Evolutionary conservation across 2,329 filamentous ascomycete species (phyloP), one percentile per base, ranked within the genome.

Genomic region (Allantophomopsis cytisporea): DNA sequence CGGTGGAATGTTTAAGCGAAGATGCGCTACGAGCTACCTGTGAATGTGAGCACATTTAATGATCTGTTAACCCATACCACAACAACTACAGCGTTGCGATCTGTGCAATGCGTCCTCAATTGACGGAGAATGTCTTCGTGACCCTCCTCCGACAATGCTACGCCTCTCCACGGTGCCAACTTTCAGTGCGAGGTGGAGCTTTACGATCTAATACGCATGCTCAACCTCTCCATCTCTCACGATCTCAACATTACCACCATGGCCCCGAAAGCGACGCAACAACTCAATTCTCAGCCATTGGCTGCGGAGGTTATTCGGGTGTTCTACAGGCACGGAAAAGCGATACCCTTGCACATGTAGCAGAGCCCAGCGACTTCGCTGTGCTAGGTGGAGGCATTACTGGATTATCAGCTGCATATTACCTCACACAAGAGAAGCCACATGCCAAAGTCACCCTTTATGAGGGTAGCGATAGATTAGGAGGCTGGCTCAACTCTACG

Each of bases 351-450:
- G 32, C 28, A 17, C 11, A 36, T 36, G 21, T 20, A 38, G 20
- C n/a, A 28, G 23, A 28, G 23, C 23, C 23, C 11, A 28, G 23
- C 23, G 23, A 28, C 11, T 28, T 30, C n/a, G 84, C 82, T 17
- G 68, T 93, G 38, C 59, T 93, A 21, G 87, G 87, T 39, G 85
- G 79, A 43, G 87, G 87, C 32, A 78, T 94, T 54, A 91, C 85
- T 2, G 87, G 87, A 38, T 71, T 94, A 36, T 73, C 80, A 30
- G 71, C 78, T 31, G 85, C 86, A 21, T 85, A 84, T 63, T 87
- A 84, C 57, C 66, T 94, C 35, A 68, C 77, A 11, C 73, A 74
- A 47, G 66, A 78, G 50, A 69, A 83, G n/a, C 75, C 79, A 4
- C 66, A 70, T 41, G 69, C 76, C 28, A 75, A 76, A 38, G 77